phyloP scores from a whole-genome alignment of 192 early-diverging fungal genomes.

The Anaeromyces robustus region DNA sequence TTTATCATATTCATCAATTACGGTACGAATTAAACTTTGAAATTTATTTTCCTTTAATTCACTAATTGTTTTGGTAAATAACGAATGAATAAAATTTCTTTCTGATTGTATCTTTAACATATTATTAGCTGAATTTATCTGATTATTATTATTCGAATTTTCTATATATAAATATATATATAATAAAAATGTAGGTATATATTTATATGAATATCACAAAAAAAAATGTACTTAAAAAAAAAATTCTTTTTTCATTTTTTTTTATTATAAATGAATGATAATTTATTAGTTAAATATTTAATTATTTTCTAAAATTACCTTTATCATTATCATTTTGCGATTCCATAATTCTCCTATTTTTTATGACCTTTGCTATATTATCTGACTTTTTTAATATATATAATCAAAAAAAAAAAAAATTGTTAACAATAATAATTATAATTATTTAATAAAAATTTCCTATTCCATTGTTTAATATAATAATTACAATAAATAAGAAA shows the following conservation, averaged over 20 bases:
- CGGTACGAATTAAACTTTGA: slow-evolving; percentile 23
- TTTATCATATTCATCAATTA: slow-evolving; percentile 38
- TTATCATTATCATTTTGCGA: slow-evolving; percentile 12
- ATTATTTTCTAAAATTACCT: neutral
- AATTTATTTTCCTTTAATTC: slow-evolving; percentile 31
- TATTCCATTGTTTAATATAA: no score
- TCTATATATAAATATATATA: slow-evolving; percentile 5
- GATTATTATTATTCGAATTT: slow-evolving; percentile 1
- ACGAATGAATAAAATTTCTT: slow-evolving; percentile 21
- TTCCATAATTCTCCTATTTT: slow-evolving; percentile 26
- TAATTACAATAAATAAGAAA: no score
- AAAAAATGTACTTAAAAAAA: no score
- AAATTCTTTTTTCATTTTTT: no score
- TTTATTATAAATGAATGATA: slow-evolving; percentile 9
- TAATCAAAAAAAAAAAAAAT: neutral
- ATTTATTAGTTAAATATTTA: no score
- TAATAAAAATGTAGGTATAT: no score
- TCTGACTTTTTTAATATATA: slow-evolving; percentile 7
- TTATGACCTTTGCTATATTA: slow-evolving; percentile 25
- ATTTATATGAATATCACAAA: no score
- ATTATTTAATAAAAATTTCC: no score
- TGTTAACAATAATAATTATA: neutral
- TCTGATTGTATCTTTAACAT: slow-evolving; percentile 34
- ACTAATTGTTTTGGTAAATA: slow-evolving; percentile 20
- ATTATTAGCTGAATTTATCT: slow-evolving; percentile 16